A percentile compares a stretch with the other conserved stretches of the same genome.
Evolutionary conservation across 768 basidiomycete species (phyloP).

Genomic region (Leucosporidium scottii): DNA sequence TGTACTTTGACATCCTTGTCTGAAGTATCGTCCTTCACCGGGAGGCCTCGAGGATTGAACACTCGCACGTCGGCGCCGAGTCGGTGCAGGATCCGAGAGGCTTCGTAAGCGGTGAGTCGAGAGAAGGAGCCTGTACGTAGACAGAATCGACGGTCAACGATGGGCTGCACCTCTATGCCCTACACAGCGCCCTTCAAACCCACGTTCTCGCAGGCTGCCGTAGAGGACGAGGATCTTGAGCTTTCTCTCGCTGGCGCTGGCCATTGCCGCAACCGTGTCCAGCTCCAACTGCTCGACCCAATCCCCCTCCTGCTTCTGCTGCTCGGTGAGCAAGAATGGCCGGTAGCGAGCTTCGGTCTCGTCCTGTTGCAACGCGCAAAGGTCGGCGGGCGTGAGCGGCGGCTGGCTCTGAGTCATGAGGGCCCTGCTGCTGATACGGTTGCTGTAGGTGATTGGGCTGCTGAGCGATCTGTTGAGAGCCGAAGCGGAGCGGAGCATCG

Average conservation of each 20-base stretch:
- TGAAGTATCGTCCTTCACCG: constrained; percentile 35
- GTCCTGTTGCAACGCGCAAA: neutral
- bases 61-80: constrained; percentile 41
- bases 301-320: constrained; percentile 28
- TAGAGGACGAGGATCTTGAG: constrained; percentile 40
- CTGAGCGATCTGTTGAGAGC: too few species aligned
- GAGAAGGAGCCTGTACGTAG: constrained; percentile 40
- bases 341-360: constrained; percentile 8
- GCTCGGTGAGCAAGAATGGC: constrained; percentile 11
- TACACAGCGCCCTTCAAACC: constrained; percentile 10
- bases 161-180: too few species aligned
- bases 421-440: too few species aligned
- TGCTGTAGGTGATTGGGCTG: too few species aligned
- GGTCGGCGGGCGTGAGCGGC: too few species aligned
- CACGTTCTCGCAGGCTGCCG: constrained; percentile 39
- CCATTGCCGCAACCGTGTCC: constrained; percentile 32
- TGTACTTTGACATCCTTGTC: constrained; percentile 38
- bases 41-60: constrained; percentile 38
- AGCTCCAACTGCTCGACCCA: constrained; percentile 39
- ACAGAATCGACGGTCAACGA: too few species aligned
- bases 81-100: constrained; percentile 37
- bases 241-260: neutral
- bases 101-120: constrained; percentile 41
- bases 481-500: too few species aligned
- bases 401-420: too few species aligned